A percentile compares a stretch with the other conserved stretches of the same genome.
Evolutionary conservation across 2,329 filamentous ascomycete genomes (phyloP).

Genomic region (Phaeomoniella chlamydospora): DNA sequence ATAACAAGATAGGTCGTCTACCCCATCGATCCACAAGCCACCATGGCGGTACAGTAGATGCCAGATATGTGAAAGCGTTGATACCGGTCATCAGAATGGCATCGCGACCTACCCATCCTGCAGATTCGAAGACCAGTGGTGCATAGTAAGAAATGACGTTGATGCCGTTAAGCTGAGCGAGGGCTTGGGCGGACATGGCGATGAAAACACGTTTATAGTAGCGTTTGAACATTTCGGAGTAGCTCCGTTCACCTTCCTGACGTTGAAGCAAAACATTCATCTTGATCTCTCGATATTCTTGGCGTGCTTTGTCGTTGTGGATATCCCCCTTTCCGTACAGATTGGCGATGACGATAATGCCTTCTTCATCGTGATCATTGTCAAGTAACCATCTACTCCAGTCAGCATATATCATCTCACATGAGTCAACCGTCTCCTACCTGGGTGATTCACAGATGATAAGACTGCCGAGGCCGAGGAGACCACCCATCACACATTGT

Average conservation of each 20-base stretch:
- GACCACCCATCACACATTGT: constrained; percentile 86
- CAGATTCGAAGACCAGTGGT: constrained; percentile 88
- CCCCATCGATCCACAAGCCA: constrained; percentile 91
- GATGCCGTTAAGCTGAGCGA: constrained; percentile 95
- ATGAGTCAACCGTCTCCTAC: constrained; percentile 36
- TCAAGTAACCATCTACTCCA: constrained; percentile 75
- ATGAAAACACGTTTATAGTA: constrained; percentile 91
- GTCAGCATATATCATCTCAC: constrained; percentile 14
- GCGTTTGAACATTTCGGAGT: constrained; percentile 84
- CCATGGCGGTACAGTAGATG: constrained; percentile 91
- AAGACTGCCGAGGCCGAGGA: constrained; percentile 74
- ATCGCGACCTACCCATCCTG: constrained; percentile 82
- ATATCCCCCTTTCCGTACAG: constrained; percentile 93
- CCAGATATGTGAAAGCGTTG: constrained; percentile 80
- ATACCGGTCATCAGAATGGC: constrained; percentile 96
- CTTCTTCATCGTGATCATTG: constrained; percentile 95
- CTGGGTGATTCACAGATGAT: constrained; percentile 93
- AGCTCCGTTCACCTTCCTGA: constrained; percentile 87
- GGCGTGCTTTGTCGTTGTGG: constrained; percentile 78
- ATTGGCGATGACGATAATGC: constrained; percentile 95
- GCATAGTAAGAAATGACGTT: constrained; percentile 99
- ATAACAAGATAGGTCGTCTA: constrained; percentile 74
- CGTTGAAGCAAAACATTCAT: constrained; percentile 89
- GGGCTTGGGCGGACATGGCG: constrained; percentile 92
- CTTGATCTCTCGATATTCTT: constrained; percentile 97